Evolutionary conservation across 192 early-diverging fungal genomes (phyloP), one percentile per base, ranked within the genome.

Genomic region (Coemansia sp.): DNA sequence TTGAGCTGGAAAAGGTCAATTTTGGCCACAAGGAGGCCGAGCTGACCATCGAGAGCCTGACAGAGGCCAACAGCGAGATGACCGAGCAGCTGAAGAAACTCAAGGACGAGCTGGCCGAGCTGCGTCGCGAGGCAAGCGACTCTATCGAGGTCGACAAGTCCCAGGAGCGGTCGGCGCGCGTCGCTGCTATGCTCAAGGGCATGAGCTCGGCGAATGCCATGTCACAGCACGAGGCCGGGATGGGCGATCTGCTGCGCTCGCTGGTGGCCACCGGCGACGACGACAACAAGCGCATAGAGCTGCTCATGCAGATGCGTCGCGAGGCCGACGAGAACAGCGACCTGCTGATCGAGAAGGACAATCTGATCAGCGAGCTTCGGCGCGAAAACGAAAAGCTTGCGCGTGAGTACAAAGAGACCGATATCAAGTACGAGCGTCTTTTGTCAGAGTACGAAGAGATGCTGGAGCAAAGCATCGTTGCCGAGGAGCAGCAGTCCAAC

Each of bases 11-110:
- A 61, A 96, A 96, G 72, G 80, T 91, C 9, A 83, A 84, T 9
- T 96, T 93, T 73, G 92, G 91, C 28, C 85, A 88, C 76, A 92
- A 94, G 76, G 97, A 99, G 68, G 85, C 84, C 22, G 74, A 85
- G 55, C 93, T 99, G 58, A 91, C 85, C n/a, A 81, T 96, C 7
- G 95, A 99, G 34, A 88, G 85, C 72, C 74, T 96, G 47, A 90
- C 89, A 36, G 95, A 98, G 71, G 87, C 84, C 28, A 94, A 96
- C 65, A 60, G 67, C 24, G 95, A 97, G 60, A 74, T 94, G 29
- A 69, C 74, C 29, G 76, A 72, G 30, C 90, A 94, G 65, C 68
- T 97, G 16, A 90, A 94, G 5, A 81, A 83, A 46, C 81, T 88
- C 46, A 93, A 90, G 83, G 86, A 88, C 58, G 69, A 82, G 23